Percentiles rank a stretch among this genome's conserved stretches.
These are phyloP conservation scores for Chlamydomonas urium DNA, from an alignment of 139 green algal genomes.

Conservation along the genomic window DNA sequence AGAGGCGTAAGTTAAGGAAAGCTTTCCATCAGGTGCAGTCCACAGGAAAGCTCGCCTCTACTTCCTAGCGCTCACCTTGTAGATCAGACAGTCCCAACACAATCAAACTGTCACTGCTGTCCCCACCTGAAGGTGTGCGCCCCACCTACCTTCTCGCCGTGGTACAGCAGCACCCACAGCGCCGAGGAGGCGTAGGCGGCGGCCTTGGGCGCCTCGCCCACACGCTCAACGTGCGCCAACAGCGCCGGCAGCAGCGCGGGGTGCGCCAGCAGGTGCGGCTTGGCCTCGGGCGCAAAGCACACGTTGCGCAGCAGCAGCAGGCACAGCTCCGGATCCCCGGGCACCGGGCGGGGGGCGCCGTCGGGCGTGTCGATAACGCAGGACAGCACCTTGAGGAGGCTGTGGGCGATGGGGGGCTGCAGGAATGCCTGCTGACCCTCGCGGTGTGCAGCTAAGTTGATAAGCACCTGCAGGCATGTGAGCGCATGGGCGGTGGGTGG, in stretches of 20 bases:
- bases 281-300: slow-evolving; percentile 39
- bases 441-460: slow-evolving; percentile 26
- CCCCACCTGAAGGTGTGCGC: too few species aligned
- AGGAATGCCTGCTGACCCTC: slow-evolving; percentile 46
- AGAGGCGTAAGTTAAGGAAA: too few species aligned
- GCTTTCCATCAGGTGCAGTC: too few species aligned
- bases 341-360: background rate
- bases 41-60: too few species aligned
- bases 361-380: background rate
- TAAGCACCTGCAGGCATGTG: slow-evolving; percentile 25
- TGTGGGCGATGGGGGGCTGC: slow-evolving; percentile 7
- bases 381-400: slow-evolving; percentile 34
- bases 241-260: slow-evolving; percentile 41
- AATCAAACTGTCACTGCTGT: too few species aligned
- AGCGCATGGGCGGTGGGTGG: background rate
- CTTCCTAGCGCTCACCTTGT: too few species aligned
- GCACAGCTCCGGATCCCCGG: background rate
- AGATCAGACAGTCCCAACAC: too few species aligned
- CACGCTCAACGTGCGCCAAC: slow-evolving; percentile 35
- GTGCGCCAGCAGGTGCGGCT: slow-evolving; percentile 45
- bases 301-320: slow-evolving; percentile 58
- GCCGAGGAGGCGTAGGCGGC: slow-evolving; percentile 41
- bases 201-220: slow-evolving; percentile 8
- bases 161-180: slow-evolving; percentile 48
- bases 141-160: slow-evolving; percentile 46